A percentile compares a stretch with the other conserved stretches of the same genome.
Conservation (phyloP, 495 filamentous ascomycete species). For the Polyplosphaeria fusca region DNA sequence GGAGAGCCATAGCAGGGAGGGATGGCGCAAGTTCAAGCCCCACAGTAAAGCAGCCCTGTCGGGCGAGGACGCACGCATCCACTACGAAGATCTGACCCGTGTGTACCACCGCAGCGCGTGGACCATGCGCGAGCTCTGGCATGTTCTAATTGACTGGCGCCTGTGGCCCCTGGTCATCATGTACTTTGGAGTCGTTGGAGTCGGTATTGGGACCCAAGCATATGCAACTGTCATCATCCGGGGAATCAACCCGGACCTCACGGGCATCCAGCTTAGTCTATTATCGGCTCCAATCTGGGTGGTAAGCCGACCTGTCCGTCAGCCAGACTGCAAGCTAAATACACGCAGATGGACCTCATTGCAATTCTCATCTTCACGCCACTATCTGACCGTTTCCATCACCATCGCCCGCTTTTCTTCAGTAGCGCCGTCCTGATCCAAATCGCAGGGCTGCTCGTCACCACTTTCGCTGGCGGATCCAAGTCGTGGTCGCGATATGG, state of each 20-base stretch:
- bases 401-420: conserved; percentile 80
- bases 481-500: conserved; percentile 84
- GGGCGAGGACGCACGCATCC: conserved; percentile 73
- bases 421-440: conserved; percentile 68
- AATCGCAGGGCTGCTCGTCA: conserved; percentile 75
- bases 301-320: conserved; percentile 46
- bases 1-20: conserved; percentile 35
- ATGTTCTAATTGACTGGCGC: conserved; percentile 77
- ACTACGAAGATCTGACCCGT: conserved; percentile 79
- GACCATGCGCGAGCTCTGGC: conserved; percentile 62
- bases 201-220: conserved; percentile 82
- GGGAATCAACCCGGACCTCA: conserved; percentile 68
- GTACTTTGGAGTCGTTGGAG: conserved; percentile 94
- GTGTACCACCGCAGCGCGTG: conserved; percentile 72
- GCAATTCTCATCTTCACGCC: conserved; percentile 84
- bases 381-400: conserved; percentile 82
- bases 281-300: conserved; percentile 91
- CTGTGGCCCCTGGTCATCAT: conserved; percentile 80
- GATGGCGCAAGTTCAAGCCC: conserved; percentile 47
- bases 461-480: conserved; percentile 65
- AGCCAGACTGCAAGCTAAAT: not conserved
- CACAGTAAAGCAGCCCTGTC: conserved; percentile 65
- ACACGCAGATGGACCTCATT: conserved; percentile 70
- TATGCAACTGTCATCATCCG: conserved; percentile 85
- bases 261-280: conserved; percentile 71